Evolutionary conservation across 1,284 basidiomycete species (phyloP).

Genomic region (Pseudozyma sp.): DNA sequence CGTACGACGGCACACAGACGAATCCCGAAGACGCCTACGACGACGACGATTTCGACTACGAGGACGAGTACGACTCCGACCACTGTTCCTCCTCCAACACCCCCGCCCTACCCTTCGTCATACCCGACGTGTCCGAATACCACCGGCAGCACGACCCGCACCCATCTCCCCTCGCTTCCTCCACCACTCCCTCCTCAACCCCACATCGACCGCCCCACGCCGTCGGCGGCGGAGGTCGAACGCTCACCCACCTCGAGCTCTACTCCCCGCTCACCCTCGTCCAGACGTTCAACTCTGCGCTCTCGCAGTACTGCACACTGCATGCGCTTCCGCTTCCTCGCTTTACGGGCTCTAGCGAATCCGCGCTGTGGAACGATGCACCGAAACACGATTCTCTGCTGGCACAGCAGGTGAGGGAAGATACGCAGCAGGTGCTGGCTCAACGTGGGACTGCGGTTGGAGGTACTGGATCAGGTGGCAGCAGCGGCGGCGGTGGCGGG

Average conservation of each 20-base stretch:
- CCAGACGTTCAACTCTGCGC: slow-evolving; percentile 15
- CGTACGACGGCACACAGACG: background rate
- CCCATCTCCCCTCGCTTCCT: background rate
- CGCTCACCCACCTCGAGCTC: slow-evolving; percentile 26
- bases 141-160: slow-evolving; percentile 1
- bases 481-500: background rate
- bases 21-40: background rate
- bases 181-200: background rate
- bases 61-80: slow-evolving; percentile 8
- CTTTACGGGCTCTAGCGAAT: background rate
- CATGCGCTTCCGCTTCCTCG: slow-evolving; percentile 1
- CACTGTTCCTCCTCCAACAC: background rate
- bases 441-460: background rate
- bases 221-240: slow-evolving; percentile 37
- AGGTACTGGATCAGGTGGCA: background rate
- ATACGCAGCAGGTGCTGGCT: slow-evolving; percentile 22
- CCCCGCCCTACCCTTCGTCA: slow-evolving; percentile 12
- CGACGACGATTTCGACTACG: background rate
- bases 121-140: slow-evolving; percentile 29
- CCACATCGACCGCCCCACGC: slow-evolving; percentile 16
- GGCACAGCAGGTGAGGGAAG: slow-evolving; percentile 17
- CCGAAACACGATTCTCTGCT: slow-evolving; percentile 19
- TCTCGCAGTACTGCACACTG: slow-evolving; percentile 10
- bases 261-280: slow-evolving; percentile 4
- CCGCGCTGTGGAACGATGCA: slow-evolving; percentile 34